phyloP scores from a whole-genome alignment of 192 early-diverging fungal species.

The Irineochytrium annulatum region DNA sequence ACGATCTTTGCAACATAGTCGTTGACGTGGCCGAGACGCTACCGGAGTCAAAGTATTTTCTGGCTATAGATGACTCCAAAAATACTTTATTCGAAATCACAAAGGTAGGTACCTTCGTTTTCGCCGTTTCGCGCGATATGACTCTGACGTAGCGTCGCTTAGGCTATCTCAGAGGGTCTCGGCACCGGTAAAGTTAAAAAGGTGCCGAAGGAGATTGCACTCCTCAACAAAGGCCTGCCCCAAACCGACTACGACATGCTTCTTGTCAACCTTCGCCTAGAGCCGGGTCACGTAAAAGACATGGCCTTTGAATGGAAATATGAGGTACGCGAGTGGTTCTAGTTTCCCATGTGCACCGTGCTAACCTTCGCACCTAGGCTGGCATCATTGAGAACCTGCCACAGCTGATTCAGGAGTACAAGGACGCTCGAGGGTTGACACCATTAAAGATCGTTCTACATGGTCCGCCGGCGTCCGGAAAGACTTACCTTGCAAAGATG shows the following conservation, averaged over 20 bases:
- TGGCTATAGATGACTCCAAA: slow-evolving; percentile 59
- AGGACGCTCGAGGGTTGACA: slow-evolving; percentile 52
- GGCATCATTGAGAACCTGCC: slow-evolving; percentile 55
- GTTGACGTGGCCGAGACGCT: slow-evolving; percentile 52
- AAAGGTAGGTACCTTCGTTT: slow-evolving; percentile 32
- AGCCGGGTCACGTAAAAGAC: slow-evolving; percentile 54
- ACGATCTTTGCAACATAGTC: slow-evolving; percentile 53
- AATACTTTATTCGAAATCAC: slow-evolving; percentile 49
- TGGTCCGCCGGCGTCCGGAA: slow-evolving; percentile 56
- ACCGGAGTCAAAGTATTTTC: slow-evolving; percentile 49
- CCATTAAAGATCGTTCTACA: slow-evolving; percentile 52
- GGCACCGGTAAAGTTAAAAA: slow-evolving; percentile 50
- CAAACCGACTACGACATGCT: slow-evolving; percentile 57
- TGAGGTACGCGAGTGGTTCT: slow-evolving; percentile 28
- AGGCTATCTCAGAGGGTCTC: slow-evolving; percentile 52
- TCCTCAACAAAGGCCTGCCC: slow-evolving; percentile 45
- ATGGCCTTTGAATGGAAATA: slow-evolving; percentile 61
- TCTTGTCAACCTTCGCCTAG: slow-evolving; percentile 48
- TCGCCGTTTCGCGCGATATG: background rate
- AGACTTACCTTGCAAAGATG: slow-evolving; percentile 42
- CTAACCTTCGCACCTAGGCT: slow-evolving; percentile 28
- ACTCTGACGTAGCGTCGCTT: background rate
- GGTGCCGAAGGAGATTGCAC: slow-evolving; percentile 47
- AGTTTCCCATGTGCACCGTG: background rate
- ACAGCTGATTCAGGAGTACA: slow-evolving; percentile 53